These are phyloP conservation scores for Eruca vesicaria DNA, from an alignment of 441 rosid genomes.

Conservation along the genomic window DNA sequence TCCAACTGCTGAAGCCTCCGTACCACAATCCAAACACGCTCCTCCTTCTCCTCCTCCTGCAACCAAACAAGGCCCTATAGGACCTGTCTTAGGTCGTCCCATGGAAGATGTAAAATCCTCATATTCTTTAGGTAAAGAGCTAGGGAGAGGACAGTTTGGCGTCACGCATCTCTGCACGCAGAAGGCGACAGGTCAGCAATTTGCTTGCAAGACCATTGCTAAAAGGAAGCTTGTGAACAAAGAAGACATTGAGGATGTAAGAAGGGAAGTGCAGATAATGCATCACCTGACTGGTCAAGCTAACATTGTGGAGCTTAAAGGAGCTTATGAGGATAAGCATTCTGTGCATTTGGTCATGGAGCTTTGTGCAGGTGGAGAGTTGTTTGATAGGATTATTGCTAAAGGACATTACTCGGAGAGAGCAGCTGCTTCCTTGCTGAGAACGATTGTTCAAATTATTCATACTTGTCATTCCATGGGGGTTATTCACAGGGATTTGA, in stretches of 20 bases:
- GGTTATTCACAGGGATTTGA: constrained; percentile 50
- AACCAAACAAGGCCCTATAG: constrained; percentile 53
- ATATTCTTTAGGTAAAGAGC: constrained; percentile 48
- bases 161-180: constrained; percentile 53
- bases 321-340: constrained; percentile 55
- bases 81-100: constrained; percentile 55
- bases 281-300: constrained; percentile 54
- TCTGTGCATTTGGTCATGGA: constrained; percentile 55
- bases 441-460: constrained; percentile 52
- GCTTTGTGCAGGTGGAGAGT: constrained; percentile 56
- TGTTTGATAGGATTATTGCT: constrained; percentile 52
- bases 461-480: constrained; percentile 61
- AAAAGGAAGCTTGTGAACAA: constrained; percentile 51
- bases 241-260: constrained; percentile 53
- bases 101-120: constrained; percentile 49
- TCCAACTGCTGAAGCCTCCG: constrained; percentile 28
- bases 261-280: constrained; percentile 60
- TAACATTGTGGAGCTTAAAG: constrained; percentile 55
- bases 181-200: constrained; percentile 47
- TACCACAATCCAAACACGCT: constrained; percentile 37
- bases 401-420: constrained; percentile 58
- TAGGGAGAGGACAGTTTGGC: constrained; percentile 55
- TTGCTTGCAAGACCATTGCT: constrained; percentile 54
- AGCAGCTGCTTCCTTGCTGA: constrained; percentile 49
- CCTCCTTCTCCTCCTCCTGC: constrained; percentile 46